Conservation (phyloP, 441 rosid genomes). For the Adansonia grandidieri region DNA sequence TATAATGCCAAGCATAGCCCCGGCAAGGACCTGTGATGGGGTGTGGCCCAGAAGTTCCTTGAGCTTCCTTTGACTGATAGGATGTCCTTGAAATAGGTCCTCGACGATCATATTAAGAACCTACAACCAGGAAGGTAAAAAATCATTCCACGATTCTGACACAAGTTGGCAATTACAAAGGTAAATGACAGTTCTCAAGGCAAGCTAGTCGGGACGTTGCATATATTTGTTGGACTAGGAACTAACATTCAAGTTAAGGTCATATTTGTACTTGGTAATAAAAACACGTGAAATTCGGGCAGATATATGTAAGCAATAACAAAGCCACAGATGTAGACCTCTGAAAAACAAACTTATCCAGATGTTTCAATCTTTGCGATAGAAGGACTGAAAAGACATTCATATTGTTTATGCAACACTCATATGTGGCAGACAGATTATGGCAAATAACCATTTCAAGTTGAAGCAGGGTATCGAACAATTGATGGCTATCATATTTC, state of each 20-base stretch:
- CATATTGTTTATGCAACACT: neutral
- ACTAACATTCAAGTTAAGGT: conserved; percentile 1
- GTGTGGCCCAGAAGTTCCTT: conserved; percentile 93
- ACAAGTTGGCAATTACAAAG: conserved; percentile 1
- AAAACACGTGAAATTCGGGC: neutral
- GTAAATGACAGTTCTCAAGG: neutral
- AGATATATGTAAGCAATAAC: neutral
- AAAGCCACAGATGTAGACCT: neutral
- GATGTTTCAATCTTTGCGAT: neutral
- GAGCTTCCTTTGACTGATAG: conserved; percentile 88
- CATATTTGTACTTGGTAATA: neutral
- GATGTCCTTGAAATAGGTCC: conserved; percentile 92
- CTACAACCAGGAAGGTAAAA: conserved; percentile 32
- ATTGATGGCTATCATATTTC: neutral
- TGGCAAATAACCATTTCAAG: neutral
- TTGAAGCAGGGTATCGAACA: neutral
- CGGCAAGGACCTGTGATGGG: conserved; percentile 84
- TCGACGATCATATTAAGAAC: conserved; percentile 86
- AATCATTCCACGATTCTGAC: neutral
- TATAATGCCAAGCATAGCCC: conserved; percentile 76
- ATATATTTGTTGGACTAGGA: neutral
- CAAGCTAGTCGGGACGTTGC: neutral
- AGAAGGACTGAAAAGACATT: neutral
- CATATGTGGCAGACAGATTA: neutral
- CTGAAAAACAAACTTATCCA: neutral